These are phyloP conservation scores for Lupinus albus DNA, from an alignment of 306 rosid species.

Conservation along the genomic window DNA sequence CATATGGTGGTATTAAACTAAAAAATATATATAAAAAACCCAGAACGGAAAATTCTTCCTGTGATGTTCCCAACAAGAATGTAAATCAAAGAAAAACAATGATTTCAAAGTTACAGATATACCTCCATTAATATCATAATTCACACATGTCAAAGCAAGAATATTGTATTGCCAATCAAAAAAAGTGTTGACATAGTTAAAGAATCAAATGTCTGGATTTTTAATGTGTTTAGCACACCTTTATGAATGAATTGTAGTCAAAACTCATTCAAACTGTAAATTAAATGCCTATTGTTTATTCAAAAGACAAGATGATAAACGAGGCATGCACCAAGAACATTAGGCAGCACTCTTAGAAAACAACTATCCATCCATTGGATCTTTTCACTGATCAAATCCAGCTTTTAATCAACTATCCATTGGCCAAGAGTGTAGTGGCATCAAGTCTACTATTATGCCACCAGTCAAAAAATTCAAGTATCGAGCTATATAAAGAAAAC, in stretches of 20 bases:
- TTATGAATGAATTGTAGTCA: background rate
- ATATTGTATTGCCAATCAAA: background rate
- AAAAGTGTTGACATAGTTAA: background rate
- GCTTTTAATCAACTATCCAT: background rate
- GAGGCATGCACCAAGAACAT: background rate
- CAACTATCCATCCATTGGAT: no score
- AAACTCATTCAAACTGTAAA: background rate
- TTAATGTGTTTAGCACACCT: background rate
- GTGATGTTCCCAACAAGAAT: background rate
- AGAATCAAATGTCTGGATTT: constrained; percentile 12
- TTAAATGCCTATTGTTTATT: background rate
- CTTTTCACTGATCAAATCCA: background rate
- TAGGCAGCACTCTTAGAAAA: background rate
- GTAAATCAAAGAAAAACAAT: background rate
- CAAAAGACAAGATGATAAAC: background rate
- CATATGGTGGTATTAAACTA: background rate
- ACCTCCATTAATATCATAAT: constrained; percentile 17
- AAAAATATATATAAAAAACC: background rate
- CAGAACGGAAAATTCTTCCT: constrained; percentile 1
- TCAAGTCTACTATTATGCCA: background rate
- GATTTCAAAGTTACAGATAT: constrained; percentile 16
- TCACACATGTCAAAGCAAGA: background rate
- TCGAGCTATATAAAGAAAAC: background rate
- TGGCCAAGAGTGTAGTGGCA: no score
- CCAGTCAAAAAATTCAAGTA: constrained; percentile 1